Conservation (phyloP, 257 asterid species). For the Orobanche coerulescens region DNA sequence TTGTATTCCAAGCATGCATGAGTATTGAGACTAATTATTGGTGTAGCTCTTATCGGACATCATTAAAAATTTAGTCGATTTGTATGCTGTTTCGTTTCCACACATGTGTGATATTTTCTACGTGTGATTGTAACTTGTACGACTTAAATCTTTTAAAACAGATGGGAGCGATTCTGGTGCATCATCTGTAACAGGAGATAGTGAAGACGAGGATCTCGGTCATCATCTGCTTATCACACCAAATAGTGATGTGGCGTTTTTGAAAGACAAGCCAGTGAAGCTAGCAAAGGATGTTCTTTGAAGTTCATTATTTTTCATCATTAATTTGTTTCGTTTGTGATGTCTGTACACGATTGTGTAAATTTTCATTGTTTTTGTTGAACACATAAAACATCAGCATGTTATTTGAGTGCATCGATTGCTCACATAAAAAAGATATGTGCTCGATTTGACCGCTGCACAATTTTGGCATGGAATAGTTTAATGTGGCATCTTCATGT, state of each 20-base stretch:
- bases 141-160: constrained; percentile 16
- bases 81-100: background rate
- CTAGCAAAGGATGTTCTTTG: constrained; percentile 51
- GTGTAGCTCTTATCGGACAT: background rate
- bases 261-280: constrained; percentile 64
- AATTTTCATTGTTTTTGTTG: constrained; percentile 7
- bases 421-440: background rate
- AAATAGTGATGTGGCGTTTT: constrained; percentile 54
- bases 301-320: constrained; percentile 14
- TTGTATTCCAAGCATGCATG: background rate
- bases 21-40: background rate
- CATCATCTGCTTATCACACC: constrained; percentile 55
- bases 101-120: background rate
- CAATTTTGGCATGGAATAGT: background rate
- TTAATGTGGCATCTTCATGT: background rate
- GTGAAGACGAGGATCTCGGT: constrained; percentile 50
- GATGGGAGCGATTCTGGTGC: constrained; percentile 45
- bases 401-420: constrained; percentile 10
- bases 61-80: background rate
- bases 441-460: background rate
- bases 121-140: background rate
- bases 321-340: background rate
- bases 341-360: constrained; percentile 27
- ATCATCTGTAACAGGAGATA: constrained; percentile 38
- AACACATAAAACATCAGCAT: constrained; percentile 5